These are phyloP conservation scores for Lipomyces yamadae DNA, from an alignment of 805 yeast genomes.

Conservation along the genomic window DNA sequence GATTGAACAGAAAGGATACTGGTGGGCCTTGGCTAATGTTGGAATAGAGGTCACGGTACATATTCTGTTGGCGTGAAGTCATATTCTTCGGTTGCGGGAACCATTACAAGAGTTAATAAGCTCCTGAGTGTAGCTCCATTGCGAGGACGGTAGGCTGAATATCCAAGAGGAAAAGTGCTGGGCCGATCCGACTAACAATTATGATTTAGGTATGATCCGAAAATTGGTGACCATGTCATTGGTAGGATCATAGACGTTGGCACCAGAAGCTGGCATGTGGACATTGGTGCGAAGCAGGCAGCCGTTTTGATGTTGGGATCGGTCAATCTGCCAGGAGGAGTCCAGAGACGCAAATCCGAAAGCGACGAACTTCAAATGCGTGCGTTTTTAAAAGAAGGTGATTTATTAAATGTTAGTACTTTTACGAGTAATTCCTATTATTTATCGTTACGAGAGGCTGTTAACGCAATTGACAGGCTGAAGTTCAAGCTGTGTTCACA, in stretches of 20 bases:
- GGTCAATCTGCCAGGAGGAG: constrained; percentile 96
- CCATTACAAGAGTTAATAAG: constrained; percentile 81
- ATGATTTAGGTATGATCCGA: constrained; percentile 59
- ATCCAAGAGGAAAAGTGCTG: too few relatives aligned
- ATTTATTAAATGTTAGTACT: constrained; percentile 67
- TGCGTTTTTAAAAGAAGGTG: constrained; percentile 91
- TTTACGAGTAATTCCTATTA: not conserved
- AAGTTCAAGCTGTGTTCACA: constrained; percentile 84
- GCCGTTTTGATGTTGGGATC: constrained; percentile 93
- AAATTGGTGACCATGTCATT: constrained; percentile 93
- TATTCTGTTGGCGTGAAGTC: constrained; percentile 67
- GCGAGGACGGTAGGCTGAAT: constrained; percentile 67
- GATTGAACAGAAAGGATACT: not conserved
- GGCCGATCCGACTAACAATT: not conserved
- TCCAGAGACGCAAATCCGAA: constrained; percentile 89
- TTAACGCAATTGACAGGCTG: constrained; percentile 52
- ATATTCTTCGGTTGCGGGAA: constrained; percentile 91
- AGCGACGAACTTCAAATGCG: constrained; percentile 97
- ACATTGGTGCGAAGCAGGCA: constrained; percentile 92
- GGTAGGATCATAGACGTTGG: constrained; percentile 96
- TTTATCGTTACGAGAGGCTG: not conserved
- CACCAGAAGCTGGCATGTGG: constrained; percentile 93
- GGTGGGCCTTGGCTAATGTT: not conserved
- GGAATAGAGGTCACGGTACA: constrained; percentile 85
- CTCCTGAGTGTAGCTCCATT: constrained; percentile 83